Percentiles rank a stretch among this genome's conserved stretches.
These are phyloP conservation scores for Pestalotiopsis sp. DNA, from an alignment of 2,329 filamentous ascomycete species.

Conservation along the genomic window DNA sequence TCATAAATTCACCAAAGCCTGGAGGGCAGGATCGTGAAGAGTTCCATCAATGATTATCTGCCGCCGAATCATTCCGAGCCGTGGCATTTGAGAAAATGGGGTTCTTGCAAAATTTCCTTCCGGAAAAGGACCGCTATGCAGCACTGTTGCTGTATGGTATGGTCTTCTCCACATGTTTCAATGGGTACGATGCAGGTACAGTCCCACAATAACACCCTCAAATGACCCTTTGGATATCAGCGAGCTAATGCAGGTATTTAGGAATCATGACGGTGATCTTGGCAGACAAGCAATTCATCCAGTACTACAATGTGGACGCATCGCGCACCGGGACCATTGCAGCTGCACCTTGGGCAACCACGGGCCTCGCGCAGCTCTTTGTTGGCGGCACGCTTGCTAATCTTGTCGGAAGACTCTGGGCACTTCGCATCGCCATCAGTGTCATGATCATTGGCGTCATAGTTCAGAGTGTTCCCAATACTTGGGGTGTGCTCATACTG, in stretches of 20 bases:
- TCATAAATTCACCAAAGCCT: neutral
- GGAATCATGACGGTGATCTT: constrained; percentile 1
- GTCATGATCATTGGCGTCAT: constrained; percentile 3
- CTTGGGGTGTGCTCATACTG: neutral
- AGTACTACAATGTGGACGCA: neutral
- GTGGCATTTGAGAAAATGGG: neutral
- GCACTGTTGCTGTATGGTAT: constrained; percentile 2
- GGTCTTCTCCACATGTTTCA: constrained; percentile 10
- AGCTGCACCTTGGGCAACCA: neutral
- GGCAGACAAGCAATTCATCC: constrained; percentile 5
- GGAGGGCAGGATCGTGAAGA: neutral
- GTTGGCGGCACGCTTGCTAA: neutral
- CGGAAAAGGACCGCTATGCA: constrained; percentile 2
- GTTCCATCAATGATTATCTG: neutral
- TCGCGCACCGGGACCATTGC: neutral
- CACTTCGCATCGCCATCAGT: neutral
- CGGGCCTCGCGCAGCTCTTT: constrained; percentile 1
- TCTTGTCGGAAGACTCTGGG: neutral
- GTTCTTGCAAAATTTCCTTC: constrained; percentile 1
- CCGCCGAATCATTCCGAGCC: neutral
- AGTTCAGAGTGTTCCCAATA: constrained; percentile 1
- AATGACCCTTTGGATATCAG: too few relatives aligned
- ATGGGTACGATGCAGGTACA: constrained; percentile 6
- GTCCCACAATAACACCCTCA: neutral
- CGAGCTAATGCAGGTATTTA: neutral